Base-by-base conservation (phyloP, 768 basidiomycete genomes). In the Serendipita sp. region DNA sequence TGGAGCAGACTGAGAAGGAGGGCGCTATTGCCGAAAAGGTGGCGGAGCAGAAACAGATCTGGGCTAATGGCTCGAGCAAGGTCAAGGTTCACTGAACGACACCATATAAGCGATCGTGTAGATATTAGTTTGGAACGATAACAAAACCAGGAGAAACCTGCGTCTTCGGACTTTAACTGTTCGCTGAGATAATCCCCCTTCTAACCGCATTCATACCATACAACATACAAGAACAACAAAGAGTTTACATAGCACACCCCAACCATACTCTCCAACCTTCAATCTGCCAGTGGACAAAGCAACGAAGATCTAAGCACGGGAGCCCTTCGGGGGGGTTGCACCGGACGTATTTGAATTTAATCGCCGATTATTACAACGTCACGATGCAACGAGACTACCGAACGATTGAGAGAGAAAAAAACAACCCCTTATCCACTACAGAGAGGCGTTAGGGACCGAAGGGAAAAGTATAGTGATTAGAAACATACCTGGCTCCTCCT, bases 1-100 rank as follows among this genome's bases (percentile, higher is more conserved):
- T 47, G n/a, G 83, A 74, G 0, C 84, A 89, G 75, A 80, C 86
- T 8, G 88, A 90, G 74, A 77, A 78, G 13, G 89, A 89, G 73
- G 89, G 89, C 28, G 71, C 82, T 11, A 78, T 76, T 48, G 85
- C 86, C 3, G 90, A 89, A 74, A 81, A 83, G 36, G 68, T 67
- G 48, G 78, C 76, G 35, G 77, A 76, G 67, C 60, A 67, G 65
- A 47, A 16, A 8, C 23, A 23, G 10, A 36, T 60, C 56, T 60
- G 56, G 56, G 3, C 23, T 8, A 30, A 36, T 10, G 56, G 23
- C 16, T 30, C 56, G 3, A 18, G 15, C 56, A 60, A 60, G 56
- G 56, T 60, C 56, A 60, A 60, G 56, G 56, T 36, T 32, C 56
- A 60, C 16, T 60, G 35, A 35, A 8, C 30, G 48, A 41, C 30